phyloP scores from a whole-genome alignment of 495 filamentous ascomycete species.

The Cudoniella acicularis region DNA sequence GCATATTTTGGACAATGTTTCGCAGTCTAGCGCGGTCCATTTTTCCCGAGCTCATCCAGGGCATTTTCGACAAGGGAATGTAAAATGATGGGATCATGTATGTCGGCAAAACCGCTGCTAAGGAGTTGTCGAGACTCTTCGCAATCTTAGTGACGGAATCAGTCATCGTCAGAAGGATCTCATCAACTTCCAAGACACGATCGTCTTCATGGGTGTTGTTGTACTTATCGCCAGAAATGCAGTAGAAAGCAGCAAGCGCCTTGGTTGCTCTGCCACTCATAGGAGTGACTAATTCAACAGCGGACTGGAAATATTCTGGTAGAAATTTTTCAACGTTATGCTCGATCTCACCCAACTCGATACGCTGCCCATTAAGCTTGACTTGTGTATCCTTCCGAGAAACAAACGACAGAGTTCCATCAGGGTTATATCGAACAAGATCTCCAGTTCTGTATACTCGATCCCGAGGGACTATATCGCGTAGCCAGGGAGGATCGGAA shows the following conservation, averaged over 20 bases:
- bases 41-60: slow-evolving; percentile 4
- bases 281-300: neutral
- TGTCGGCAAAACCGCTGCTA: slow-evolving; percentile 14
- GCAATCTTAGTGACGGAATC: neutral
- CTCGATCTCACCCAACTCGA: slow-evolving; percentile 29
- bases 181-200: neutral
- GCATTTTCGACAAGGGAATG: slow-evolving; percentile 14
- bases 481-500: slow-evolving; percentile 17
- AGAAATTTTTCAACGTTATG: slow-evolving; percentile 37
- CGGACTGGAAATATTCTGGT: neutral
- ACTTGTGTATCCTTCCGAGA: slow-evolving; percentile 28
- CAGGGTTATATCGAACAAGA: slow-evolving; percentile 8
- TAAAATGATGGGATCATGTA: slow-evolving; percentile 28
- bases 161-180: neutral
- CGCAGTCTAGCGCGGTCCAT: slow-evolving; percentile 5
- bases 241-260: slow-evolving; percentile 1
- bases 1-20: neutral
- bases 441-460: slow-evolving; percentile 55
- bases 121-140: neutral
- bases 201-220: neutral
- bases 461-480: slow-evolving; percentile 30
- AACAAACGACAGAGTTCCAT: slow-evolving; percentile 39
- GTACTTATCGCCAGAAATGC: neutral
- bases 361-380: slow-evolving; percentile 28
- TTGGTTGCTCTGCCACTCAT: neutral